Evolutionary conservation across 2,329 filamentous ascomycete genomes (phyloP).

Genomic region (Fusarium oligoseptatum): DNA sequence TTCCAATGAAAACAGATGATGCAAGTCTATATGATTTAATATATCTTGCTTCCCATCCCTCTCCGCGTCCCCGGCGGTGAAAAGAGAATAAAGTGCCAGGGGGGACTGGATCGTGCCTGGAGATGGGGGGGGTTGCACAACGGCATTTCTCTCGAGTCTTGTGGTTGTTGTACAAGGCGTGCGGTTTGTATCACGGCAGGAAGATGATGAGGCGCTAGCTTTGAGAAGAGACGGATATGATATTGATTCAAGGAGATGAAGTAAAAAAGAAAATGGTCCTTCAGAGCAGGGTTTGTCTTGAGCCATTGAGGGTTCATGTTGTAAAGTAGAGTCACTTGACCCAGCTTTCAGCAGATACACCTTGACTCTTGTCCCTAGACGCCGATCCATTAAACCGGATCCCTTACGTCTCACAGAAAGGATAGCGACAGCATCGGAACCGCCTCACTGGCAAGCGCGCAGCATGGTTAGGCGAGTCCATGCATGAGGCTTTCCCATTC

Average conservation of each 20-base stretch:
- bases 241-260: neutral
- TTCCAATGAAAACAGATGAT: slow-evolving; percentile 15
- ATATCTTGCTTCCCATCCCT: neutral
- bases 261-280: too few relatives aligned
- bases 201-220: slow-evolving; percentile 34
- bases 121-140: slow-evolving; percentile 15
- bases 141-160: slow-evolving; percentile 25
- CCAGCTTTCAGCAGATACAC: neutral
- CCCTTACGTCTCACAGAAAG: slow-evolving; percentile 37
- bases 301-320: neutral
- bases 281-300: neutral
- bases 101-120: neutral
- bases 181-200: slow-evolving; percentile 18
- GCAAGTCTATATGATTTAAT: neutral
- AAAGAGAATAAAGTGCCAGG: neutral
- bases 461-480: slow-evolving; percentile 43
- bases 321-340: neutral
- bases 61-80: slow-evolving; percentile 29
- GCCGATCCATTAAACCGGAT: slow-evolving; percentile 42
- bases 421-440: slow-evolving; percentile 42
- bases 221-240: slow-evolving; percentile 13
- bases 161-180: slow-evolving; percentile 22
- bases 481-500: slow-evolving; percentile 23
- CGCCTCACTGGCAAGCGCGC: slow-evolving; percentile 40
- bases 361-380: neutral